Evolutionary conservation across 2,329 filamentous ascomycete genomes (phyloP), one percentile per base, ranked within the genome.

Genomic region (Fusarium oligoseptatum): DNA sequence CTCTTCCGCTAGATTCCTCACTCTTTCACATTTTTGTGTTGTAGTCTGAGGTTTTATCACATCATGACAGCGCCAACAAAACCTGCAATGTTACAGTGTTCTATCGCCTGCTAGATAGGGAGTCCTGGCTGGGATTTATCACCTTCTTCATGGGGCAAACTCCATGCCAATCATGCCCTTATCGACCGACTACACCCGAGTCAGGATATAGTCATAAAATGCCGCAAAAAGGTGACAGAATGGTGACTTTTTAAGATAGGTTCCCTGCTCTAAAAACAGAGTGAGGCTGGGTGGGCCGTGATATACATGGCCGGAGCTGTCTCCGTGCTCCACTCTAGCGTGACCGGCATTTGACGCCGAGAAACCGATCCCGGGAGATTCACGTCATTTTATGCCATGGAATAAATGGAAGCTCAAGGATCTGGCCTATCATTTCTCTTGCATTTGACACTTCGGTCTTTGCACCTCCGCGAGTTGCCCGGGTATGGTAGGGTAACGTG

Each of bases 311-410:
- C 56, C 55, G 55, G 55, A 15, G 22, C 22, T 6, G 24, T 41
- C 56, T 32, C 56, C 56, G 56, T 37, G 36, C 56, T 27, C 55
- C 55, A 37, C 56, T n/a, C 36, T 41, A 60, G 56, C 36, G 56
- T 60, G 56, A 60, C 36, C 56, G 56, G 56, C 36, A 24, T 39
- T 41, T 4, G 4, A 60, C 11, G 36, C 56, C 56, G 56, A 60
- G 34, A 60, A 29, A 60, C 56, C 56, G 56, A 60, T 60, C 56
- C 56, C 56, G 24, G 56, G 17, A 41, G 11, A 39, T n/a, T 11
- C 24, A 41, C 56, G 36, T 41, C 56, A 60, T 60, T 37, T 39
- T 24, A 41, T 60, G 56, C 56, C 17, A 60, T 32, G 24, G 22
- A 60, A 60, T 0, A 27, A 60, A 41, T 60, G 10, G 36, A 60